Conservation (phyloP, 495 filamentous ascomycete species). For the Neurospora cerealis region DNA sequence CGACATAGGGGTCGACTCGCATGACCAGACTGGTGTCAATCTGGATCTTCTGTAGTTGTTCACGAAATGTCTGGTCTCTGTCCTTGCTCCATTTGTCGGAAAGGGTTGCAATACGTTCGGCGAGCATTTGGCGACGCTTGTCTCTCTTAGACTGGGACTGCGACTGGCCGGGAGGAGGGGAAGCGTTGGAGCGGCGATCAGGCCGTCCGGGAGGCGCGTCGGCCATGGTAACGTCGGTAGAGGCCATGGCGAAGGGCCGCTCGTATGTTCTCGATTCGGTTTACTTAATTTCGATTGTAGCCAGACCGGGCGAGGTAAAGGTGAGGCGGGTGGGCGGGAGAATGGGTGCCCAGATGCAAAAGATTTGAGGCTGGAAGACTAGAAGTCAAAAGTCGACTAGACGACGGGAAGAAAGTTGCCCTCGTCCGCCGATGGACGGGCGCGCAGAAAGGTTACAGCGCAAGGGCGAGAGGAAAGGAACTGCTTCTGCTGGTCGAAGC, state of each 20-base stretch:
- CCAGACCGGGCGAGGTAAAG: not conserved
- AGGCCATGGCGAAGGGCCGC: conserved; percentile 19
- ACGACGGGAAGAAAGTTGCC: not conserved
- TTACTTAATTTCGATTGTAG: no score
- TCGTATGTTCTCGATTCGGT: no score
- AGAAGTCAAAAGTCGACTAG: not conserved
- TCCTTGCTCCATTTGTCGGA: conserved; percentile 67
- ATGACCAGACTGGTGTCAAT: conserved; percentile 81
- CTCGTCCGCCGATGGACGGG: not conserved
- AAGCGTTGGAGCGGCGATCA: conserved; percentile 20
- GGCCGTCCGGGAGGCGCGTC: conserved; percentile 13
- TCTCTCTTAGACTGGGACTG: conserved; percentile 68
- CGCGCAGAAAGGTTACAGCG: not conserved
- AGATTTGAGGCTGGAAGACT: not conserved
- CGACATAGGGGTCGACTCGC: conserved; percentile 66
- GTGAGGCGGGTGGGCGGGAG: not conserved
- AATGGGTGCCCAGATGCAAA: not conserved
- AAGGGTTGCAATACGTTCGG: conserved; percentile 64
- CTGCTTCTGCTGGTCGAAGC: not conserved
- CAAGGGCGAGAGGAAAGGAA: not conserved
- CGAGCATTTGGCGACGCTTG: conserved; percentile 70
- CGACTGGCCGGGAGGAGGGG: conserved; percentile 18
- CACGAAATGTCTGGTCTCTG: conserved; percentile 73
- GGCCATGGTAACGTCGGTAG: conserved; percentile 17
- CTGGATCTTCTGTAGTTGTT: conserved; percentile 80